Base-by-base conservation (phyloP, 2,329 filamentous ascomycete genomes). In the Talaromyces sp. region DNA sequence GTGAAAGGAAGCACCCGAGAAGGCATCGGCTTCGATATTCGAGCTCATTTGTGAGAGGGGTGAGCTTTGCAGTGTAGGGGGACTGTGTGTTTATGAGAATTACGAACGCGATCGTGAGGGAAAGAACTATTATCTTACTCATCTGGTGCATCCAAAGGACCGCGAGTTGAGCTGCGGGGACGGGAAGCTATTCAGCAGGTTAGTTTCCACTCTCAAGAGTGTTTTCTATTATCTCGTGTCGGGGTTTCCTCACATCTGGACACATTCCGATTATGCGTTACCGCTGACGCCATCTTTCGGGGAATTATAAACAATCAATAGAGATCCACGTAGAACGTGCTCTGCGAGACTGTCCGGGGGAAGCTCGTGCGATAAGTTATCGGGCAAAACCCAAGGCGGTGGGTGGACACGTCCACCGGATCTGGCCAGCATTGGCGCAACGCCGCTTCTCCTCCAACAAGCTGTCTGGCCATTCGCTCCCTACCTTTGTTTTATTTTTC, bases 111-210 rank as follows among this genome's bases (percentile, higher is more conserved):
- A 43, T 30, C 22, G 3, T 41, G 4, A 8, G 9, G 20, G 16
- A 1, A 22, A n/a, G 16, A 35, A 42, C n/a, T 37, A 10, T 40
- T 36, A 19, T 71, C 85, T 74, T 80, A 93, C 88, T 93, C 88
- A 58, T 87, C 84, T 56, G 65, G 59, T 50, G 78, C 76, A 65
- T 94, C 90, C 17, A 96, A 77, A 3, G 91, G 91, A 1, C 90
- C 90, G 71, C 86, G 89, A 4, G 90, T 94, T 40, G 87, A 70
- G 59, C 72, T 72, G 61, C 73, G 72, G 56, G 72, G 73, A 45
- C 73, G 68, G 37, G 69, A 70, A 62, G 73, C 73, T 76, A 59
- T 39, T 29, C 36, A 33, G 42, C 29, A 17, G 47, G 58, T 65
- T 44, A 66, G 55, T 20, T 36, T 22, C 44, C 24, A 20, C 27